Percentiles rank a stretch among this genome's conserved stretches.
Evolutionary conservation across 2,329 filamentous ascomycete genomes (phyloP).

Genomic region (Diplodia mutila): DNA sequence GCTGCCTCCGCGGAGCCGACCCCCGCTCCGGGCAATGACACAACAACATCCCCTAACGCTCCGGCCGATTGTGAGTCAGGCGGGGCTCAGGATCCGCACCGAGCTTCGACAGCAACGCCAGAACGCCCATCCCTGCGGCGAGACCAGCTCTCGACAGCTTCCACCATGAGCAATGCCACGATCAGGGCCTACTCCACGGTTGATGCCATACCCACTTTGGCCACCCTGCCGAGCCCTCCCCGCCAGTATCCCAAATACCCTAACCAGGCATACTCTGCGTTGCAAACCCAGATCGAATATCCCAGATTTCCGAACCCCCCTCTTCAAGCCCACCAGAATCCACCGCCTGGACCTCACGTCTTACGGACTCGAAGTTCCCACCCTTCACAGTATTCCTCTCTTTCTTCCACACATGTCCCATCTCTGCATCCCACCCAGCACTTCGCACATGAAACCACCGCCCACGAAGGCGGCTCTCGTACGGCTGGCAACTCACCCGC

Average conservation of each 20-base stretch:
- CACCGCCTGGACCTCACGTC: slow-evolving; percentile 41
- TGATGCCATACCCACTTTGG: slow-evolving; percentile 28
- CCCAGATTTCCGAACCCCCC: slow-evolving; percentile 29
- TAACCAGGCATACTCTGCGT: slow-evolving; percentile 55
- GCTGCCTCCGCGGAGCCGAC: slow-evolving; percentile 38
- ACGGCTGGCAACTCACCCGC: slow-evolving; percentile 53
- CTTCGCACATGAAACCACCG: slow-evolving; percentile 37
- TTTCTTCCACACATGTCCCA: slow-evolving; percentile 37
- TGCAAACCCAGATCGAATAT: slow-evolving; percentile 50
- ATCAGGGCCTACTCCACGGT: slow-evolving; percentile 41
- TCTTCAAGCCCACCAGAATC: slow-evolving; percentile 27
- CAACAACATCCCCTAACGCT: slow-evolving; percentile 33
- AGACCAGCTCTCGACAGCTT: slow-evolving; percentile 45
- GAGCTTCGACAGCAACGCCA: slow-evolving; percentile 19
- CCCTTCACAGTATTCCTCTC: slow-evolving; percentile 44
- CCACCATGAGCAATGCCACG: slow-evolving; percentile 47
- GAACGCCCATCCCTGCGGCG: slow-evolving; percentile 46
- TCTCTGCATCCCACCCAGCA: slow-evolving; percentile 46
- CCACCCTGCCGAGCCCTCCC: neutral
- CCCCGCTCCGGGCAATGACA: slow-evolving; percentile 37
- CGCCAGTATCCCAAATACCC: slow-evolving; percentile 46
- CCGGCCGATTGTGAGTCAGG: slow-evolving; percentile 21
- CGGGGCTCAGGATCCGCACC: slow-evolving; percentile 24
- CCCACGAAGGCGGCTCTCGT: slow-evolving; percentile 43
- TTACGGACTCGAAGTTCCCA: slow-evolving; percentile 48